These are phyloP conservation scores for Acanthamoeba castellanii DNA, from an alignment of 208 protist species.

Conservation along the genomic window DNA sequence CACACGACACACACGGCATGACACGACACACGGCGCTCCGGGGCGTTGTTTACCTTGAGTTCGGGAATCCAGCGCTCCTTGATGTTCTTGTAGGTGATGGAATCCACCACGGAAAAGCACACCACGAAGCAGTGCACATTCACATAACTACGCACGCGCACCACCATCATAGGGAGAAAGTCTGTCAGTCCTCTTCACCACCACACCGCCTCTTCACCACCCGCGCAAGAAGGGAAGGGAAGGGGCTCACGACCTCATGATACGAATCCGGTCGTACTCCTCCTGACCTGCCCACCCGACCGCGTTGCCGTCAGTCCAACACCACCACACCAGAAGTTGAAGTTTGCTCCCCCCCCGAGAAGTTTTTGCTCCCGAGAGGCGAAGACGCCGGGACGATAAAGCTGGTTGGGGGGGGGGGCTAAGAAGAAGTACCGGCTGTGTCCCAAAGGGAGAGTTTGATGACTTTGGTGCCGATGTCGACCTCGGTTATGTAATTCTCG, in stretches of 20 bases:
- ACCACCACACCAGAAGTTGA: not conserved
- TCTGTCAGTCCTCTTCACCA: too few species aligned
- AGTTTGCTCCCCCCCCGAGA: too few species aligned
- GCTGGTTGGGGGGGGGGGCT: not conserved
- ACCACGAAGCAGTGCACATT: constrained; percentile 71
- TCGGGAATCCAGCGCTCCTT: constrained; percentile 64
- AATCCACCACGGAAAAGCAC: constrained; percentile 68
- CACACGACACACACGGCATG: too few species aligned
- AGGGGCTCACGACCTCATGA: constrained; percentile 43
- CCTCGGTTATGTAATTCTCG: constrained; percentile 67
- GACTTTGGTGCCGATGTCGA: constrained; percentile 24
- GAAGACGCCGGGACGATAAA: not conserved
- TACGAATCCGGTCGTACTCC: constrained; percentile 69
- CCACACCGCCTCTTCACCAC: too few species aligned
- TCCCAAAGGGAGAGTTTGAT: constrained; percentile 57
- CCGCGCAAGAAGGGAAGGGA: not conserved
- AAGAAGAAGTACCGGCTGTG: constrained; percentile 13
- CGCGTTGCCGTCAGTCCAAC: not conserved
- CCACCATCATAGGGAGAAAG: not conserved
- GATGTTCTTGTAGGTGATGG: constrained; percentile 48
- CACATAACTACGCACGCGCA: not conserved
- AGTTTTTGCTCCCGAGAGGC: too few species aligned
- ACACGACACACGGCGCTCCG: too few species aligned
- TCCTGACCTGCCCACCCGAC: constrained; percentile 26
- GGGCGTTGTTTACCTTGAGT: not conserved